Evolutionary conservation across 305 asterid species (phyloP).

Genomic region (Euphrasia arctica): DNA sequence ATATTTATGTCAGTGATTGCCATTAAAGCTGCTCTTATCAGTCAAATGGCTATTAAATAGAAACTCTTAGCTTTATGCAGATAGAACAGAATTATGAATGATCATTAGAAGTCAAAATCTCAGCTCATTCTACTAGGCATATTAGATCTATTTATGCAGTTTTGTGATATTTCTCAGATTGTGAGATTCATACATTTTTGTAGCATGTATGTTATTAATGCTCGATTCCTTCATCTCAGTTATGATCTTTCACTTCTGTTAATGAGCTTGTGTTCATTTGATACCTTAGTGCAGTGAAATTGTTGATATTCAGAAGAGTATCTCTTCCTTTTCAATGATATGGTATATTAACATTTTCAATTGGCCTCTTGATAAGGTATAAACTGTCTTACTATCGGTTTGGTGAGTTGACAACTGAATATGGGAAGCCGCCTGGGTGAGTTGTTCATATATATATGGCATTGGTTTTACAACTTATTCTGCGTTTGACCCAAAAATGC

Average conservation of each 20-base stretch:
- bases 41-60: background rate
- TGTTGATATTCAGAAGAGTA: conserved; percentile 1
- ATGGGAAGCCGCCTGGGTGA: conserved; percentile 97
- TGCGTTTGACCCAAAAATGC: background rate
- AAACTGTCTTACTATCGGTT: conserved; percentile 91
- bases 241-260: background rate
- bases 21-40: background rate
- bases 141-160: background rate
- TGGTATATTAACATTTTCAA: conserved; percentile 23
- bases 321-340: background rate
- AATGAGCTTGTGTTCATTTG: conserved; percentile 1
- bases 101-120: background rate
- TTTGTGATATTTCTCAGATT: background rate
- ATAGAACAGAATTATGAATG: background rate
- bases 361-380: conserved; percentile 55
- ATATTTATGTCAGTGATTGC: background rate
- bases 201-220: background rate
- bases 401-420: conserved; percentile 94
- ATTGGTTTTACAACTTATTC: background rate
- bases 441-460: conserved; percentile 23
- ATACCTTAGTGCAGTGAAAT: background rate
- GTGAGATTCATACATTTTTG: conserved; percentile 5
- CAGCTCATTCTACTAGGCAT: background rate
- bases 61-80: background rate
- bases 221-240: background rate